Evolutionary conservation across 495 filamentous ascomycete genomes (phyloP), one percentile per base, ranked within the genome.

Genomic region (Acidomyces sp.): DNA sequence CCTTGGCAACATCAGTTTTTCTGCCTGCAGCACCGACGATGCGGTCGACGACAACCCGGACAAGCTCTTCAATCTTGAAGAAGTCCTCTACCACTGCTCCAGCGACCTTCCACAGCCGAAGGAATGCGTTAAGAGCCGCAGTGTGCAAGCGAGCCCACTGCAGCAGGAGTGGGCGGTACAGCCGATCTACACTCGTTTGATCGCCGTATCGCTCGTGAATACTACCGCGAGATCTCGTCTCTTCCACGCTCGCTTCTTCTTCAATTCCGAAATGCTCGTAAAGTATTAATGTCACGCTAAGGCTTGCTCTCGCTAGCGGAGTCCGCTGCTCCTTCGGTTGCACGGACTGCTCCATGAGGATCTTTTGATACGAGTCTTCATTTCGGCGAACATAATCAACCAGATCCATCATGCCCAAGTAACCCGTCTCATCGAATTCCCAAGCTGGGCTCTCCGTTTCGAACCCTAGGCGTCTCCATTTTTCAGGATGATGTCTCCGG

Each of bases 81-180:
- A 95, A 92, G 61, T 99, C 90, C 36, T 86, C 78, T 18, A 68
- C 59, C 43, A 83, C 75, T 0, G 90, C 92, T 3, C 78, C 77
- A 1, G 87, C 88, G 0, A 77, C 71, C 56, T 85, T 92, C 90
- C 90, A 99, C 45, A 99, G 56, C 17, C 88, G 75, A 55, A 95
- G 80, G 48, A 94, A 94, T 10, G 83, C 77, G 49, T 88, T 80
- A n/a, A 96, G 55, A 3, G 81, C 82, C 2, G 82, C 80, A 2
- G 80, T 81, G 57, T 99, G 90, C n/a, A 99, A 60, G n/a, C 85
- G 67, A 3, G 84, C 85, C 90, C 90, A 99, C 47, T 96, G 92
- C 20, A 99, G 68, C 26, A 96, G 65, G 33, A 95, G 61, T 1
- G 90, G 92, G 18, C 75, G 76, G 64, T 95, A 96, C 16, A 92